Percentiles rank a stretch among this genome's conserved stretches.
Conservation (phyloP, 2,329 filamentous ascomycete genomes). For the Stagonosporopsis rhizophila region DNA sequence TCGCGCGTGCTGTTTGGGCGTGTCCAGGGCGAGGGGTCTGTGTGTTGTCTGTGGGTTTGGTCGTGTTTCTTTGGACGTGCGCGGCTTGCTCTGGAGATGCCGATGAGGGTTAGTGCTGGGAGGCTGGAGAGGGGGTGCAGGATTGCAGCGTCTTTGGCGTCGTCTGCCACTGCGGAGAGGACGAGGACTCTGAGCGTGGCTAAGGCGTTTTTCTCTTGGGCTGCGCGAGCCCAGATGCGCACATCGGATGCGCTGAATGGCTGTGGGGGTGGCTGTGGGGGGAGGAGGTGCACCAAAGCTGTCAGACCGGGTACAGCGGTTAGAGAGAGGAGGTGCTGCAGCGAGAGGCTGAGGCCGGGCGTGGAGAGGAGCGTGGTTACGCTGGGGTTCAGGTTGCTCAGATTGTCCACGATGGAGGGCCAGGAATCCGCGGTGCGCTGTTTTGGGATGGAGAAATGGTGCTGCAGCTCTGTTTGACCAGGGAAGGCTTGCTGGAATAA, state of each 20-base stretch:
- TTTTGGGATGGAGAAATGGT: neutral
- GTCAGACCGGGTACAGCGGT: neutral
- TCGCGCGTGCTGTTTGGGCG: neutral
- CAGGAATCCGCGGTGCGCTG: neutral
- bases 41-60: no score
- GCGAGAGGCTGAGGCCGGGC: neutral
- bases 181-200: neutral
- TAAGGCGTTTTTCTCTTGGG: slow-evolving; percentile 2
- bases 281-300: neutral
- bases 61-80: neutral
- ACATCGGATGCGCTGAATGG: neutral
- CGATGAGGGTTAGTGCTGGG: neutral
- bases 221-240: slow-evolving; percentile 8
- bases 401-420: neutral
- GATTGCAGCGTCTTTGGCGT: neutral
- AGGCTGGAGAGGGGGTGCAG: neutral
- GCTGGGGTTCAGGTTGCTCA: neutral
- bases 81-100: neutral
- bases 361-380: slow-evolving; percentile 8
- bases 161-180: neutral
- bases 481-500: slow-evolving; percentile 4
- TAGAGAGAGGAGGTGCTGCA: slow-evolving; percentile 2
- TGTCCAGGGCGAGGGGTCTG: neutral
- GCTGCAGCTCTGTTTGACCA: neutral
- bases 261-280: neutral